Evolutionary conservation across 495 filamentous ascomycete species (phyloP).

Genomic region (Durotheca rogersii): DNA sequence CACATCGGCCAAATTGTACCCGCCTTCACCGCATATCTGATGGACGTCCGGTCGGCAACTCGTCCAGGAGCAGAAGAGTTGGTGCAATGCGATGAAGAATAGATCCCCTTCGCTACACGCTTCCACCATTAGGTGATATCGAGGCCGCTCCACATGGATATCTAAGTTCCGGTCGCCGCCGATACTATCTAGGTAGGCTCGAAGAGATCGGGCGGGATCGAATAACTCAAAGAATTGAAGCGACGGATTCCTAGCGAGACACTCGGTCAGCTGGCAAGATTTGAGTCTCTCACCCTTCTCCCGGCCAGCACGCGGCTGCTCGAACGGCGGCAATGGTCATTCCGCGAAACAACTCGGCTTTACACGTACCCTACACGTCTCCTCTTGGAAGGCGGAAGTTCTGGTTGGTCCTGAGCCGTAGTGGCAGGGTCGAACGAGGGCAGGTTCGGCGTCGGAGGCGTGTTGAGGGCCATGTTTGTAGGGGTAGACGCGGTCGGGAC

Average conservation of each 20-base stretch:
- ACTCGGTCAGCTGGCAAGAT: constrained; percentile 2
- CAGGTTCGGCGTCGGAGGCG: constrained; percentile 22
- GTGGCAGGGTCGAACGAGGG: background rate
- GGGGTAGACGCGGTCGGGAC: constrained; percentile 6
- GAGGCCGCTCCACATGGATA: constrained; percentile 47
- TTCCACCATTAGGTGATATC: constrained; percentile 56
- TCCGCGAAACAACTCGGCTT: background rate
- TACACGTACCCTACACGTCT: constrained; percentile 29
- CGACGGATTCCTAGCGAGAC: constrained; percentile 3
- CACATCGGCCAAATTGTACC: constrained; percentile 16
- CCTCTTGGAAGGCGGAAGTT: constrained; percentile 29
- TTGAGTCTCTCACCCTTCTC: background rate
- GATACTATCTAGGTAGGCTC: background rate
- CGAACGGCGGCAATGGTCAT: background rate
- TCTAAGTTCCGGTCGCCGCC: constrained; percentile 14
- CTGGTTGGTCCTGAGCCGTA: constrained; percentile 1
- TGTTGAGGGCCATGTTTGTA: constrained; percentile 24
- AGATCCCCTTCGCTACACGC: constrained; percentile 58
- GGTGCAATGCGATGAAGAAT: constrained; percentile 68
- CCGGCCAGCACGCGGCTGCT: background rate
- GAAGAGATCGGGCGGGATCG: constrained; percentile 1
- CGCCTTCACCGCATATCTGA: constrained; percentile 7
- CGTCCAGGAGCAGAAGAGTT: constrained; percentile 61
- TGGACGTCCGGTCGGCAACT: constrained; percentile 11
- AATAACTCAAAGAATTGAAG: constrained; percentile 14